Percentiles rank a stretch among this genome's conserved stretches.
phyloP scores from a whole-genome alignment of 495 filamentous ascomycete genomes.

The Xylaria nigripes region DNA sequence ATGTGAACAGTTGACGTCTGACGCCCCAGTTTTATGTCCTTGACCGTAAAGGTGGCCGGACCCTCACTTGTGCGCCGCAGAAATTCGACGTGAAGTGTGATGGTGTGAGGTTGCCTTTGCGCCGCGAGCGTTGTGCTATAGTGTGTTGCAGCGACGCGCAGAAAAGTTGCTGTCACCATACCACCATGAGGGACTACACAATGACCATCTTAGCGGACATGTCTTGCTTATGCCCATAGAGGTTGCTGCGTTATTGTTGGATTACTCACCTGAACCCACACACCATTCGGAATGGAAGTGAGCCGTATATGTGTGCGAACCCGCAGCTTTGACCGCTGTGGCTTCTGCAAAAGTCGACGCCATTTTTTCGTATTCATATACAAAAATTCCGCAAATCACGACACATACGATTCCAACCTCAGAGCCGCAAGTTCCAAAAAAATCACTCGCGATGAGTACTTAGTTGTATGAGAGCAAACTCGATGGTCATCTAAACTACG shows the following conservation, averaged over 20 bases:
- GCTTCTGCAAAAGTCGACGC: conserved; percentile 48
- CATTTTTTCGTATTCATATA: conserved; percentile 5
- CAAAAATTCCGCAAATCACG: not conserved
- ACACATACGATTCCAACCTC: not conserved
- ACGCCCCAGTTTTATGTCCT: conserved; percentile 62
- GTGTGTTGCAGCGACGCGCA: conserved; percentile 52
- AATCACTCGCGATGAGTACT: no score
- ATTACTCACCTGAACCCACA: conserved; percentile 55
- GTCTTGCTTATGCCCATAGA: not conserved
- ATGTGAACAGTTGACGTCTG: conserved; percentile 65
- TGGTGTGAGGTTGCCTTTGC: conserved; percentile 55
- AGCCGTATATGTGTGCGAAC: conserved; percentile 53
- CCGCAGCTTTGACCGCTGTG: conserved; percentile 45
- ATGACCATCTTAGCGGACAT: not conserved
- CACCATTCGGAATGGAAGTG: conserved; percentile 59
- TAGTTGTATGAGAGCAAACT: no score
- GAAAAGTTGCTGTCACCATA: conserved; percentile 57
- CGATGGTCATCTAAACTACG: no score
- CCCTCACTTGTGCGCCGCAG: conserved; percentile 60
- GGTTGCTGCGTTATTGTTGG: not conserved
- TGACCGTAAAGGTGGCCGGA: conserved; percentile 49
- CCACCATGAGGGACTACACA: conserved; percentile 68
- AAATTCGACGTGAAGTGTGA: conserved; percentile 61
- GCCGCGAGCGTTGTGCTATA: conserved; percentile 54
- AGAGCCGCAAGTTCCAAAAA: no score